A percentile compares a stretch with the other conserved stretches of the same genome.
Evolutionary conservation across 352 stramenopile species (phyloP).

Genomic region (Nothophytophthora sp.): DNA sequence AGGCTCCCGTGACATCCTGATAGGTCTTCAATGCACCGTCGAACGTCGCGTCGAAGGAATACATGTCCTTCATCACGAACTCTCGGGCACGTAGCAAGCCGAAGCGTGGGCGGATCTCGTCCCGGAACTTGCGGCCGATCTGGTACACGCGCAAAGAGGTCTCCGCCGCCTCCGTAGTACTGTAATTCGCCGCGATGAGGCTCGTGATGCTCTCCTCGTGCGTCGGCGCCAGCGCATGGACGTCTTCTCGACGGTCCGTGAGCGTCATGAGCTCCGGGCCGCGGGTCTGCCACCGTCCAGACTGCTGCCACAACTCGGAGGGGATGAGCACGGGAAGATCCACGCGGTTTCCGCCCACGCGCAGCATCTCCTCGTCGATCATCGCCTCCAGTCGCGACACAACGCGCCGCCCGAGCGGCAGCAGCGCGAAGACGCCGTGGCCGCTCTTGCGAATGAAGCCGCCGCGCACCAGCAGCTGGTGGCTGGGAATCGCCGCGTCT

Average conservation of each 20-base stretch:
- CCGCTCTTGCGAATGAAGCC: constrained; percentile 88
- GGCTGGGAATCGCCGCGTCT: constrained; percentile 80
- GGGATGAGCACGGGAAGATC: constrained; percentile 79
- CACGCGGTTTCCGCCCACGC: constrained; percentile 81
- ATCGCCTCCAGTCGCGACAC: constrained; percentile 77
- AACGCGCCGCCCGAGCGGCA: constrained; percentile 78
- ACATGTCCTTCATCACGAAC: constrained; percentile 94
- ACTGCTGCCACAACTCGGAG: constrained; percentile 80
- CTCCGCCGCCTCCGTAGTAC: constrained; percentile 23
- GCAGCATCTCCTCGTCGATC: constrained; percentile 82
- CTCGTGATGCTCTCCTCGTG: constrained; percentile 88
- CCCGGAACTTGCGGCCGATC: constrained; percentile 87
- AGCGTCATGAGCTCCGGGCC: constrained; percentile 86
- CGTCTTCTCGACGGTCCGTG: constrained; percentile 67
- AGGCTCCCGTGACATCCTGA: constrained; percentile 73
- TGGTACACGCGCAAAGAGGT: constrained; percentile 83
- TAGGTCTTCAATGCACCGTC: constrained; percentile 71
- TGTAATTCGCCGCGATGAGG: constrained; percentile 72
- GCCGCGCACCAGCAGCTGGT: constrained; percentile 82
- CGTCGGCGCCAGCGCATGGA: constrained; percentile 74
- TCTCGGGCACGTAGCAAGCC: constrained; percentile 80
- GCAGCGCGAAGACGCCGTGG: constrained; percentile 76
- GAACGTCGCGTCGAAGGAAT: constrained; percentile 83
- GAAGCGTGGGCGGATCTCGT: constrained; percentile 88
- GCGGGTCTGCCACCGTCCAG: constrained; percentile 81